Evolutionary conservation across 192 early-diverging fungal species (phyloP), one percentile per base, ranked within the genome.

Genomic region (Coemansia sp.): DNA sequence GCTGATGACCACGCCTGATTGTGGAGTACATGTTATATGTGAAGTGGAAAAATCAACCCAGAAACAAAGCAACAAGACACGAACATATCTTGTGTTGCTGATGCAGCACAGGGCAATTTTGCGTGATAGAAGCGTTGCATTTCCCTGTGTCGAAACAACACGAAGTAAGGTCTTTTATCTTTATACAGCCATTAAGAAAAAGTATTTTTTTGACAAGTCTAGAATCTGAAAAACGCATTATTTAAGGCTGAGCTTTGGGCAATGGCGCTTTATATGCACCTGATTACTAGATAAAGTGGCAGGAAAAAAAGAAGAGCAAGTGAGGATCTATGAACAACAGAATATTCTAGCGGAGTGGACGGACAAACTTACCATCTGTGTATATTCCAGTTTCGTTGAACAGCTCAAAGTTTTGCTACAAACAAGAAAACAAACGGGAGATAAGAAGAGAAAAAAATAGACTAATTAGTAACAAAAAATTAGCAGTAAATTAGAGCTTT

Each of bases 371-470:
- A 85, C 84, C 84, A 51, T 84, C 71, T 25, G 83, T 85, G 62
- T 88, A 89, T 31, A 86, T 70, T 11, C 87, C 88, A 20, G 85
- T 79, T 45, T 86, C 87, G 31, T 78, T 75, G n/a, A 89, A 66
- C 45, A 85, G 63, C 55, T 87, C 87, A 76, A 88, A 84, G 67
- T 83, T 85, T 63, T 88, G 84, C 85, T 87, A 80, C 67, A 69
- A 36, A 14, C 16, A 38, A 52, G 31, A 30, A n/a, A 54, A 22
- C 31, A 64, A 61, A 42, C 1, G 56, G 11, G 17, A 25, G 18
- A 55, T 30, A 61, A 40, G 34, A 42, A 31, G n/a, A 34, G 18
- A 32, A 32, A 30, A 31, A 29, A 25, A n/a, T 16, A 22, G 38
- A 65, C 45, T 1, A 14, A 63, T 30, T 28, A 62, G 52, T 30